Base-by-base conservation (phyloP, 2,329 filamentous ascomycete genomes). In the Coniella lustricola region DNA sequence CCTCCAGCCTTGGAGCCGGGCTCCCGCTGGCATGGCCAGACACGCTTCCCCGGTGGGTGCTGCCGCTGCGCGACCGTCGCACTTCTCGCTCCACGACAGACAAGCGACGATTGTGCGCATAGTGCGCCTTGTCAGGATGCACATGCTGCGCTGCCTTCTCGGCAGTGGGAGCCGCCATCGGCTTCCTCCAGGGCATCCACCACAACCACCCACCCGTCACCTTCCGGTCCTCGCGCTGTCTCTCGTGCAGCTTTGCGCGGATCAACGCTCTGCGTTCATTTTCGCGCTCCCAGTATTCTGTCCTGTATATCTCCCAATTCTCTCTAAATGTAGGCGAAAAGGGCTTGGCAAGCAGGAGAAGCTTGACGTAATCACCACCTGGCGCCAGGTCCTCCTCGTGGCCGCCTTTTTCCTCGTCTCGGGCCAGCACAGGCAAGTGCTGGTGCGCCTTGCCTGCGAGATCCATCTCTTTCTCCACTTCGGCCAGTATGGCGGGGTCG, bases 281-380 rank as follows among this genome's bases (percentile, higher is more conserved):
- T 65, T 98, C 93, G 53, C 84, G 84, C 59, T 96, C 91, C 93
- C 93, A 98, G 67, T 96, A 98, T 52, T 96, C 90, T 31, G 85
- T 83, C 46, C 93, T 79, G 67, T 94, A 98, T 14, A 91, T 75
- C 62, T 98, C 93, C 93, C 93, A 98, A 56, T 95, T 95, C 64
- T 97, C 90, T 17, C 93, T 79, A 61, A 98, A 98, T 40, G 88
- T 89, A 0, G 93, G 85, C 5, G 88, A 94, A 62, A 98, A 98
- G 0, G 90, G 90, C 63, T 98, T 98, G 1, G 93, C 89, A 10
- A 96, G 77, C 7, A 98, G 74, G 16, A 97, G 73, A 1, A 98
- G 76, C 65, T 95, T 93, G 58, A 98, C 84, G 61, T 91, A 87
- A 67, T 97, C 90, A 2, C 93, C 93, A 0, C 90, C 91, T 0